Percentiles rank a stretch among this genome's conserved stretches.
Conservation (phyloP, 768 basidiomycete genomes). For the Boletellus emodensis region DNA sequence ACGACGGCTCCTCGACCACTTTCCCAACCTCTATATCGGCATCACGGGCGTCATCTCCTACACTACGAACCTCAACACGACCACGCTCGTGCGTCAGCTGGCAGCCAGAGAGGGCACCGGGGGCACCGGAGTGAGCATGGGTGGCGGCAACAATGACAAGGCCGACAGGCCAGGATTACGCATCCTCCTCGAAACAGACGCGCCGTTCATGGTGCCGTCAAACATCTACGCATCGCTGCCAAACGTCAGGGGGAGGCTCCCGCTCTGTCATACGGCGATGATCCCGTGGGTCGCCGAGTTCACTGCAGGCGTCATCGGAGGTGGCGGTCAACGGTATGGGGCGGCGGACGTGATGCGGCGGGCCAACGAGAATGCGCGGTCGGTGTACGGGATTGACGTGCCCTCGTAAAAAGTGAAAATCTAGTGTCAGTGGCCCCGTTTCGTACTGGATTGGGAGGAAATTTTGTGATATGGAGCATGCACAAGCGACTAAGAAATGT, state of each 20-base stretch:
- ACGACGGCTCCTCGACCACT: constrained; percentile 63
- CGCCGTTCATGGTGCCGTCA: constrained; percentile 81
- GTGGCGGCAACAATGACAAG: no score
- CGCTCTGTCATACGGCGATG: constrained; percentile 76
- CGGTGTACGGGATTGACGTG: constrained; percentile 48
- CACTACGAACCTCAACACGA: constrained; percentile 67
- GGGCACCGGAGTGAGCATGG: no score
- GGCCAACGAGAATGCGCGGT: constrained; percentile 60
- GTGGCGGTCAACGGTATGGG: constrained; percentile 37
- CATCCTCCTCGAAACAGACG: constrained; percentile 79
- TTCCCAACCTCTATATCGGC: constrained; percentile 80
- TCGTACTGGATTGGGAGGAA: no score
- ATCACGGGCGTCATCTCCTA: constrained; percentile 87
- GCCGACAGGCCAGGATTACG: constrained; percentile 27
- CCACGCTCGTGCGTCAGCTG: constrained; percentile 60
- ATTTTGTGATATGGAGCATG: no score
- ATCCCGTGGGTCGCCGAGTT: constrained; percentile 83
- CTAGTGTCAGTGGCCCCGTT: no score
- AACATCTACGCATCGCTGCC: constrained; percentile 63
- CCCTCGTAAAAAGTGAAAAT: background rate
- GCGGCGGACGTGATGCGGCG: constrained; percentile 55
- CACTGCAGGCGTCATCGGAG: constrained; percentile 46
- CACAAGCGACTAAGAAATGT: no score
- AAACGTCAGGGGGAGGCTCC: constrained; percentile 52
- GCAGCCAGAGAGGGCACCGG: background rate